Percentiles rank a stretch among this genome's conserved stretches.
Evolutionary conservation across 1,284 basidiomycete genomes (phyloP).

Genomic region (Chiua sp.): DNA sequence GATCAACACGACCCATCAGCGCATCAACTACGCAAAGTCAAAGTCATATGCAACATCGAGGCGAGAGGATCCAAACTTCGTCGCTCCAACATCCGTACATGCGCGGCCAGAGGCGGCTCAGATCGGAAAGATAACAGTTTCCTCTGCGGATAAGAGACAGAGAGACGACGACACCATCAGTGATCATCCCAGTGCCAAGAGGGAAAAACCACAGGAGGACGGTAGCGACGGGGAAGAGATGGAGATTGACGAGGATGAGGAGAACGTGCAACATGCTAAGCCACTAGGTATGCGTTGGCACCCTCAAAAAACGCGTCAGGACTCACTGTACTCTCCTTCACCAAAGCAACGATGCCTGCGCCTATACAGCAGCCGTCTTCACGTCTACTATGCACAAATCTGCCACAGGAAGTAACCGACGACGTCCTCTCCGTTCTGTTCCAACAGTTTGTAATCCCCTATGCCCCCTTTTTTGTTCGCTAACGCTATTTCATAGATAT

Average conservation of each 20-base stretch:
- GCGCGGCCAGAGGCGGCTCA: slow-evolving; percentile 49
- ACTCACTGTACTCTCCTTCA: slow-evolving; percentile 34
- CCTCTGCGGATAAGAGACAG: slow-evolving; percentile 61
- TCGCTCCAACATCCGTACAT: slow-evolving; percentile 67
- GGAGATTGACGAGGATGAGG: slow-evolving; percentile 86
- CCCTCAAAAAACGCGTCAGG: slow-evolving; percentile 16
- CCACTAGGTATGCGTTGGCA: slow-evolving; percentile 49
- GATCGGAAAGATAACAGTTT: slow-evolving; percentile 41
- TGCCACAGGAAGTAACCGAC: slow-evolving; percentile 83
- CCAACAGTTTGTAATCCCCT: slow-evolving; percentile 70
- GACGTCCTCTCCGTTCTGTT: slow-evolving; percentile 83
- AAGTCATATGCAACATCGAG: slow-evolving; percentile 84
- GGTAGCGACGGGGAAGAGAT: slow-evolving; percentile 79
- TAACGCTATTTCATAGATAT: slow-evolving; percentile 53
- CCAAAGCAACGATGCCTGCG: slow-evolving; percentile 53
- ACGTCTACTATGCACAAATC: slow-evolving; percentile 74
- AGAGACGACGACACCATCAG: slow-evolving; percentile 67
- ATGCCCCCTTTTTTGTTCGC: background rate
- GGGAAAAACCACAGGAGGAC: slow-evolving; percentile 71
- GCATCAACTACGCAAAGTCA: slow-evolving; percentile 85
- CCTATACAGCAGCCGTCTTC: slow-evolving; percentile 63
- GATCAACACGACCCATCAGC: slow-evolving; percentile 49
- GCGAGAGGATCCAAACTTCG: slow-evolving; percentile 76
- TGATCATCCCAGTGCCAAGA: slow-evolving; percentile 62
- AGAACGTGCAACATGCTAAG: slow-evolving; percentile 45